Evolutionary conservation across 257 asterid species (phyloP), one percentile per base, ranked within the genome.

Genomic region (Marsdenia floribunda): DNA sequence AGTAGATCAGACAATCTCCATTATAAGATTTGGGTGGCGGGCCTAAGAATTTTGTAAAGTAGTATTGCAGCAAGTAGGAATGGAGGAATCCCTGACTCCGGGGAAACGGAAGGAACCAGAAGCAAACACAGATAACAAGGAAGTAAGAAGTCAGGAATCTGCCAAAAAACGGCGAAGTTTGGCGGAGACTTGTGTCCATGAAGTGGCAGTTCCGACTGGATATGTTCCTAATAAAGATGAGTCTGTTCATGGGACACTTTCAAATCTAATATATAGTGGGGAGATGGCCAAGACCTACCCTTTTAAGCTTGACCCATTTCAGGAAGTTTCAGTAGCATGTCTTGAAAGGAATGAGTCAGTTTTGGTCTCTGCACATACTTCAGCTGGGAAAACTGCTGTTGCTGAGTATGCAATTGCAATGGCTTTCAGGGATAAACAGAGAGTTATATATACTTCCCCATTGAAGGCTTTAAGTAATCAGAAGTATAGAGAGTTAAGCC

Each of bases 331-430:
- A 0, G 89, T 90, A 13, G 90, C 98, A 2, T 92, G 99, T 79
- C 82, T 95, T 82, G 99, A 95, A 74, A 81, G 99, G 49, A 90
- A 92, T 2, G 99, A 95, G 73, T 95, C 99, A 3, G 82, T 95
- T 47, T 76, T 95, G 72, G 99, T 95, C 59, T 95, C 99, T 0
- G 99, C 99, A 10, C 99, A 95, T 85, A 95, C 99, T 71, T 95
- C 99, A 16, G 98, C 99, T 14, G 98, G 99, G 6, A 94, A 95
- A 88, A 95, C 98, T 44, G 99, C 97, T 0, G 99, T 95, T 22
- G 98, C 99, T 2, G 99, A 95, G 82, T 95, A 95, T 69, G 98
- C 99, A 11, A 90, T 95, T 47, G 98, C 99, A 58, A 92, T 95
- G 99, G 83, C 96, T 0, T 95, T 95, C 71, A 84, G 97, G 79